Evolutionary conservation across 225 moss, liverwort and hornwort species (phyloP).

Genomic region (Polytrichum formosum): DNA sequence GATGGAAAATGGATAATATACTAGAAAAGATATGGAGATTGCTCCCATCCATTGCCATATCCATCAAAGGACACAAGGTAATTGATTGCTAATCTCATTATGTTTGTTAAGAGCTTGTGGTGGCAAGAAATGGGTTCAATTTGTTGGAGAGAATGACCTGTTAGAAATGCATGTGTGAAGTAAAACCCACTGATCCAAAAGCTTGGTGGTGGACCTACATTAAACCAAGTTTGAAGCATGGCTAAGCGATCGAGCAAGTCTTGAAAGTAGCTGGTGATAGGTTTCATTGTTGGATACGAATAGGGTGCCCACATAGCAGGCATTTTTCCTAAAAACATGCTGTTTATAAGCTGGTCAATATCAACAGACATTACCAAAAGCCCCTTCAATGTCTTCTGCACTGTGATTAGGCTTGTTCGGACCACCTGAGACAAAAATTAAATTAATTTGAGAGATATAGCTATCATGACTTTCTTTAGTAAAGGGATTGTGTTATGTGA

Average conservation of each 20-base stretch:
- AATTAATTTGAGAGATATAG: no score
- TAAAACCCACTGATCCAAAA: constrained; percentile 76
- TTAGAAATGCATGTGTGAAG: constrained; percentile 72
- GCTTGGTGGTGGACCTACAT: constrained; percentile 46
- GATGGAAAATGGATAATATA: no score
- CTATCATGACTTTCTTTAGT: no score
- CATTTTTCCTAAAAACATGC: constrained; percentile 51
- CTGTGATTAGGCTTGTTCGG: constrained; percentile 37
- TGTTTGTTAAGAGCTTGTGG: no score
- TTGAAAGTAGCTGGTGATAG: constrained; percentile 47
- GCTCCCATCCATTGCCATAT: no score
- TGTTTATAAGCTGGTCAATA: constrained; percentile 52
- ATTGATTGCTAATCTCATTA: no score
- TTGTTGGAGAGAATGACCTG: constrained; percentile 10
- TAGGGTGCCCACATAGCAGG: constrained; percentile 58
- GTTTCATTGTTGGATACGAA: constrained; percentile 65
- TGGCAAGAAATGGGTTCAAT: no score
- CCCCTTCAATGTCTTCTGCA: constrained; percentile 61
- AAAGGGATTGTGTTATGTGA: no score
- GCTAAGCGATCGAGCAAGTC: constrained; percentile 56
- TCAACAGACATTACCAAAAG: constrained; percentile 65
- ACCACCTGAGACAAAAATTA: constrained; percentile 35
- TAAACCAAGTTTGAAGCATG: constrained; percentile 66
- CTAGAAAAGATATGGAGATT: no score
- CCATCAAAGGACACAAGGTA: no score